These are phyloP conservation scores for Taxillus chinensis DNA, from an alignment of 164 flowering plant genomes.

Conservation along the genomic window DNA sequence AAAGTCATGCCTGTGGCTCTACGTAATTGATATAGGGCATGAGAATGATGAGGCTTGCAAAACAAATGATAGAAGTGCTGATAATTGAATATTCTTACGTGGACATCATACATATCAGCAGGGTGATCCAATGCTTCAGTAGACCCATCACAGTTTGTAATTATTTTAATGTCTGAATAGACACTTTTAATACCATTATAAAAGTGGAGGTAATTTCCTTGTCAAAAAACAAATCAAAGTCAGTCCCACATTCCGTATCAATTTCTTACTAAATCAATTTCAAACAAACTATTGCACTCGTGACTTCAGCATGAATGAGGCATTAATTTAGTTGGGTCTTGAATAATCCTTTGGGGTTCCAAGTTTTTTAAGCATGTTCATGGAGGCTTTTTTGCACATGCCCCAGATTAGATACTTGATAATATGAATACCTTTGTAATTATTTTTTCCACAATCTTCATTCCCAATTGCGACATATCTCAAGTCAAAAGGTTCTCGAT, in stretches of 20 bases:
- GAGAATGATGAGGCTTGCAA: neutral
- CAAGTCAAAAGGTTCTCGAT: conserved; percentile 79
- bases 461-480: conserved; percentile 83
- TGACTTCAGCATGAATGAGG: no score
- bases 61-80: neutral
- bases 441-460: conserved; percentile 68
- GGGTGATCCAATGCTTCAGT: conserved; percentile 67
- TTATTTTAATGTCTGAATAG: conserved; percentile 76
- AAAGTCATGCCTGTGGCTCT: neutral
- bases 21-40: neutral
- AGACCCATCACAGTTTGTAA: conserved; percentile 90
- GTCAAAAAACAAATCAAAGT: conserved; percentile 1
- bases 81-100: conserved; percentile 36
- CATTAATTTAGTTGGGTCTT: no score
- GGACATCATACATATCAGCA: conserved; percentile 85
- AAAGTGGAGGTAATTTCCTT: conserved; percentile 88
- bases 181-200: conserved; percentile 51
- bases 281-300: no score
- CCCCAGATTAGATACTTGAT: no score
- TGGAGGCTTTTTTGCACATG: no score
- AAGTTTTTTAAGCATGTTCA: no score
- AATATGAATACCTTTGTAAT: conserved; percentile 50
- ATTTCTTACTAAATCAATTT: no score
- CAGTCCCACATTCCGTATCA: neutral
- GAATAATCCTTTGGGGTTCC: no score